Conservation (phyloP, 2,329 filamentous ascomycete genomes). For the Xylaria digitata region DNA sequence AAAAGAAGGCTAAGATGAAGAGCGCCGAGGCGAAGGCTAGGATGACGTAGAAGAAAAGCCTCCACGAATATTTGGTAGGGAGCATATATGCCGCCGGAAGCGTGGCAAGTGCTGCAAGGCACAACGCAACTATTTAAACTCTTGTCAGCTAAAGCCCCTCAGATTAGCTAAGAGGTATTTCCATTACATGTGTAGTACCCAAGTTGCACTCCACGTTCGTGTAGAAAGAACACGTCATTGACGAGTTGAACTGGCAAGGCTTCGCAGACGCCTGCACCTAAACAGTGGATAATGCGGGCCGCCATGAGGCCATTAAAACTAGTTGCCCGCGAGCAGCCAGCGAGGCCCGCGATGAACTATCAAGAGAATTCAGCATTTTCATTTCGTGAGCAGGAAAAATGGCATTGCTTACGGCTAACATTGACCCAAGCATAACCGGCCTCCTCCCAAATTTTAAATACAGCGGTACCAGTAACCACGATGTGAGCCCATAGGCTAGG, state of each 20-base stretch:
- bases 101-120: conserved; percentile 65
- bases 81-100: conserved; percentile 72
- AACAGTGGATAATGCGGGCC: conserved; percentile 54
- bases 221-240: conserved; percentile 60
- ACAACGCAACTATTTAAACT: conserved; percentile 59
- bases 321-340: conserved; percentile 53
- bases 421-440: conserved; percentile 56
- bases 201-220: conserved; percentile 63
- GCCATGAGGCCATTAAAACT: conserved; percentile 54
- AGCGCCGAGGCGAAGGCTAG: conserved; percentile 63
- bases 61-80: conserved; percentile 67
- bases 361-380: conserved; percentile 3
- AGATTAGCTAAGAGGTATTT: no score
- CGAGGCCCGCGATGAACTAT: conserved; percentile 56
- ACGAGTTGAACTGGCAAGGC: conserved; percentile 59
- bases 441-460: conserved; percentile 63
- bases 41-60: conserved; percentile 70
- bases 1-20: conserved; percentile 60
- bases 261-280: conserved; percentile 58
- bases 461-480: conserved; percentile 65
- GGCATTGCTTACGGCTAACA: conserved; percentile 49
- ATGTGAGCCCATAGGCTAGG: conserved; percentile 68
- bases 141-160: conserved; percentile 11
- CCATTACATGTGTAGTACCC: conserved; percentile 67
- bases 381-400: neutral